phyloP scores from a whole-genome alignment of 805 yeast genomes.

The Saturnispora quitensis region DNA sequence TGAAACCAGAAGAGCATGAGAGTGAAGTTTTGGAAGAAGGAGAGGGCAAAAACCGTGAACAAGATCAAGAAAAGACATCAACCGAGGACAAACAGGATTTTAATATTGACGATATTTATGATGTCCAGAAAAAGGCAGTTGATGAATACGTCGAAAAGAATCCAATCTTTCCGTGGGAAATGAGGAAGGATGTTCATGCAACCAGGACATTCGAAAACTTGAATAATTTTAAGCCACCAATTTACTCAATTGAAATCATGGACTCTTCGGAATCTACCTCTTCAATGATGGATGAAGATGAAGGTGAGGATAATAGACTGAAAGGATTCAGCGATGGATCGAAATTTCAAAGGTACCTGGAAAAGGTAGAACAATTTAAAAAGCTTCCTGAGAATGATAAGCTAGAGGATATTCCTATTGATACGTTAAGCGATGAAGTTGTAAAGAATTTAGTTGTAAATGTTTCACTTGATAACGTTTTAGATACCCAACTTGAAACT shows the following conservation, averaged over 20 bases:
- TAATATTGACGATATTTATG: not conserved
- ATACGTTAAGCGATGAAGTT: not conserved
- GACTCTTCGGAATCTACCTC: not conserved
- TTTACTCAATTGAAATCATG: conserved; percentile 12
- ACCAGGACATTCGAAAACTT: conserved; percentile 18
- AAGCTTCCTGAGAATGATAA: not conserved
- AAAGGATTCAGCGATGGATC: conserved; percentile 18
- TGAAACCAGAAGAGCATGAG: not conserved
- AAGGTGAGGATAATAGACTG: conserved; percentile 3
- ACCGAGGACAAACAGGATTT: not conserved
- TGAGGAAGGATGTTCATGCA: not conserved
- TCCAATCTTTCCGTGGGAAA: conserved; percentile 33
- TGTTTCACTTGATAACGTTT: not conserved
- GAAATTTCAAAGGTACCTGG: conserved; percentile 14
- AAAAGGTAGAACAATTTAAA: conserved; percentile 10
- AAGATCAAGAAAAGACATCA: not conserved
- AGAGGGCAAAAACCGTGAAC: not conserved
- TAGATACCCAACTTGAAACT: conserved; percentile 1
- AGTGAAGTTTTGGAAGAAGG: not conserved
- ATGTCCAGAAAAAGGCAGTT: conserved; percentile 4
- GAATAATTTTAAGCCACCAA: conserved; percentile 12
- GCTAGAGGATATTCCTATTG: not conserved
- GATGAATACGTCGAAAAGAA: conserved; percentile 20
- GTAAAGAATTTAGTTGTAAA: conserved; percentile 2
- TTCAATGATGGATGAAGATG: not conserved